Base-by-base conservation (phyloP, 148 eudicot species). In the Bassia scoparia region DNA sequence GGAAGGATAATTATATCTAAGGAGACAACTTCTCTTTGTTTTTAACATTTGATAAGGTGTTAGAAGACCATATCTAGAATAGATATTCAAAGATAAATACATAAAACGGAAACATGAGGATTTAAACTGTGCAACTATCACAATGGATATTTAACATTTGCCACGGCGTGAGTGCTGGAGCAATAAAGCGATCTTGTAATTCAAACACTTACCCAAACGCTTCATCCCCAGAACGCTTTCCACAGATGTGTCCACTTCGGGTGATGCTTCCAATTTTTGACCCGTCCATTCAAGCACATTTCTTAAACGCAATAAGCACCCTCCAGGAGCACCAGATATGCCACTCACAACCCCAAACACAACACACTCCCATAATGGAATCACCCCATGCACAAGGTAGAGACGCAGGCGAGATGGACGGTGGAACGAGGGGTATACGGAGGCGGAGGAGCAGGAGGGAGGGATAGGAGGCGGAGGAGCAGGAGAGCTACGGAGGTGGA, bases 131-230 rank as follows among this genome's bases (percentile, higher is more conserved):
- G 27, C 23, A 68, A 74, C 74, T n/a, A n/a, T 73, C 53, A 59
- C 68, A 50, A 30, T 20, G n/a, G 16, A 46, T 55, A 55, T 69
- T 27, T 7, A 54, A 34, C 66, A 65, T 70, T 69, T 86, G 80
- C 90, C n/a, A n/a, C 90, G 96, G 86, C 68, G 74, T 86, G 76
- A 76, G 84, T 71, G 75, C 80, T 60, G 88, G 81, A 81, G 78
- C 74, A 77, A 84, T 79, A 72, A 70, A 38, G 67, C 77, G 77
- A 71, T 75, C 68, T 67, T 65, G 67, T 82, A 67, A 58, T 64
- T 78, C 18, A n/a, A 69, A 71, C 61, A 35, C 69, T 43, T 43
- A 73, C 41, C 81, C 80, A 67, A 27, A 67, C 26, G 21, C 33
- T n/a, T 61, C 14, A 62, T 62, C n/a, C n/a, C 37, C 78, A 70